Evolutionary conservation across 768 basidiomycete species (phyloP).

Genomic region (Leccinum imitatum): DNA sequence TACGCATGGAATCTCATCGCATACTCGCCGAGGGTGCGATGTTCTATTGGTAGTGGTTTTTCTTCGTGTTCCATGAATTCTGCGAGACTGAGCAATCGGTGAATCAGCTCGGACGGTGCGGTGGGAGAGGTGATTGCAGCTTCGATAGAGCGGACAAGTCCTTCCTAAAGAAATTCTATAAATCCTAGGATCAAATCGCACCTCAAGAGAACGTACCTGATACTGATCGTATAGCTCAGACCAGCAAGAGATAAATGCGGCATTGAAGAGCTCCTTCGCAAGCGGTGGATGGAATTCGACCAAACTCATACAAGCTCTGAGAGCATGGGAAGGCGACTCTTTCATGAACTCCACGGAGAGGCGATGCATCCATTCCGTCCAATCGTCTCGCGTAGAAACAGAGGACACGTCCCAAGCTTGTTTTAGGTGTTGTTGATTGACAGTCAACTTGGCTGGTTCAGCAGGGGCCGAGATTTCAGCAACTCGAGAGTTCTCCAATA

Average conservation of each 20-base stretch:
- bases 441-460: conserved; percentile 84
- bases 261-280: conserved; percentile 94
- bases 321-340: conserved; percentile 96
- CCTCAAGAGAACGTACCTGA: conserved; percentile 54
- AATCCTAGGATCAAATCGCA: background rate
- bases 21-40: conserved; percentile 89
- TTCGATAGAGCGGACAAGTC: conserved; percentile 89
- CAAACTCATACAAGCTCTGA: conserved; percentile 92
- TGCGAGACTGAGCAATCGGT: conserved; percentile 87
- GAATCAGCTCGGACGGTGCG: conserved; percentile 86
- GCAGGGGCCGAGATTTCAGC: conserved; percentile 80
- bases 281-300: conserved; percentile 90
- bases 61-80: conserved; percentile 99
- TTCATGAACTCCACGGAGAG: conserved; percentile 96
- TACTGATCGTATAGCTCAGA: conserved; percentile 93
- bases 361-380: conserved; percentile 94
- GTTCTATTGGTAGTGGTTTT: conserved; percentile 90
- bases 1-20: conserved; percentile 93
- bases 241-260: conserved; percentile 98
- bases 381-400: conserved; percentile 78
- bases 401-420: conserved; percentile 92
- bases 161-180: conserved; percentile 59
- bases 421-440: conserved; percentile 97
- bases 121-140: conserved; percentile 73
- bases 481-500: conserved; percentile 62